These are phyloP conservation scores for Pseudonectria foliicola DNA, from an alignment of 2,329 filamentous ascomycete genomes.

Conservation along the genomic window DNA sequence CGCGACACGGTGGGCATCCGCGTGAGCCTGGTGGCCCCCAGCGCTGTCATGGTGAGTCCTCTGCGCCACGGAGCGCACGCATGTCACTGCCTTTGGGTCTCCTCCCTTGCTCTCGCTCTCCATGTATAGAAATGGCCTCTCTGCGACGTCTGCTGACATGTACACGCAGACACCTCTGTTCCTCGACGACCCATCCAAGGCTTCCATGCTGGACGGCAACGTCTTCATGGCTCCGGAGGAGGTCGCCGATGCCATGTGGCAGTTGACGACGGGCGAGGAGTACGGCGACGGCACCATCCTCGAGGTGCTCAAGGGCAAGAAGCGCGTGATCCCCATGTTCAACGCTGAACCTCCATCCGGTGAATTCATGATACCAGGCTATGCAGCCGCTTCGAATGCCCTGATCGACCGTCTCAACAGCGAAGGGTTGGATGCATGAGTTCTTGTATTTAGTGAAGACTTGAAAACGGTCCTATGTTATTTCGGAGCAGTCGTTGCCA, in stretches of 20 bases:
- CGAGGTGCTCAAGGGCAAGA: conserved; percentile 20
- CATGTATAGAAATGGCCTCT: too few species aligned
- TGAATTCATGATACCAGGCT: conserved; percentile 16
- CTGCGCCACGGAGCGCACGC: too few species aligned
- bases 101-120: not conserved
- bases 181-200: conserved; percentile 25
- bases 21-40: conserved; percentile 26
- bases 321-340: conserved; percentile 23
- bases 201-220: conserved; percentile 17
- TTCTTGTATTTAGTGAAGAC: too few species aligned
- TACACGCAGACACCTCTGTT: conserved; percentile 25
- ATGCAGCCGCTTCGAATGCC: conserved; percentile 13
- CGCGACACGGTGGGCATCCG: conserved; percentile 25
- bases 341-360: conserved; percentile 19
- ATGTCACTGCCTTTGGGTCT: too few species aligned
- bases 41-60: conserved; percentile 22
- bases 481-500: too few species aligned
- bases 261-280: conserved; percentile 17
- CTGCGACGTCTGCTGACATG: not conserved
- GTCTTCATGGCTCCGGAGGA: conserved; percentile 25
- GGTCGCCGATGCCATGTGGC: conserved; percentile 26
- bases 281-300: conserved; percentile 27
- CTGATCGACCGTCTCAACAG: conserved; percentile 17
- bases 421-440: conserved; percentile 17
- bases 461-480: too few species aligned